Evolutionary conservation across 169 alveolate genomes (phyloP), one percentile per base, ranked within the genome.

Genomic region (Cryptosporidium ubiquitum): DNA sequence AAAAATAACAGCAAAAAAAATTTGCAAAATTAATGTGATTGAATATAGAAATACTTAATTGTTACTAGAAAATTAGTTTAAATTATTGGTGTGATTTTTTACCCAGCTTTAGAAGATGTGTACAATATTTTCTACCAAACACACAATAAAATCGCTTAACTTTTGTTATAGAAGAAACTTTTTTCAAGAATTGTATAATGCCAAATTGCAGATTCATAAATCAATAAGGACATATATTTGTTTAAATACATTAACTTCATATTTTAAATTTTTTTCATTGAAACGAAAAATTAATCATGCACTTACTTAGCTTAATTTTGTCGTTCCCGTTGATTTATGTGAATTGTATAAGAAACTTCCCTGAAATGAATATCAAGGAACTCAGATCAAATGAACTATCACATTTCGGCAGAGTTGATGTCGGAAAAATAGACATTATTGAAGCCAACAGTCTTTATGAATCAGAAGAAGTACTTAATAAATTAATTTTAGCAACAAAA

Each of bases 381-480:
- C 5, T 79, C 18, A 64, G 26, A 20, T 26, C 89, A 14, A 52
- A 47, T 40, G 51, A 42, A 12, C 40, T 79, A 26, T 52, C 39
- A 79, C 68, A 55, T 37, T 18, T 58, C 33, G 89, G 79, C 2
- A 79, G 75, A 61, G 75, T 79, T 26, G 74, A 79, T 61, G 79
- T 79, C 33, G 89, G 89, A 9, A 79, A 58, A 47, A 79, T 79
- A 26, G 89, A 79, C 61, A 44, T 79, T 18, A 58, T 79, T 18
- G 89, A 79, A 29, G 89, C 89, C 10, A 58, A 60, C 7, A 79
- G 75, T 64, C 66, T 79, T 26, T 79, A 79, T 64, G 75, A 58
- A 49, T 58, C 89, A 4, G 89, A 79, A 47, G 89, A 61, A 10
- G 75, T 64, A 42, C 66, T 79, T 23, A 79, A 58, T 33, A 79